phyloP scores from a whole-genome alignment of 371 early-diverging fungal species.

The Chytridiales sp. region DNA sequence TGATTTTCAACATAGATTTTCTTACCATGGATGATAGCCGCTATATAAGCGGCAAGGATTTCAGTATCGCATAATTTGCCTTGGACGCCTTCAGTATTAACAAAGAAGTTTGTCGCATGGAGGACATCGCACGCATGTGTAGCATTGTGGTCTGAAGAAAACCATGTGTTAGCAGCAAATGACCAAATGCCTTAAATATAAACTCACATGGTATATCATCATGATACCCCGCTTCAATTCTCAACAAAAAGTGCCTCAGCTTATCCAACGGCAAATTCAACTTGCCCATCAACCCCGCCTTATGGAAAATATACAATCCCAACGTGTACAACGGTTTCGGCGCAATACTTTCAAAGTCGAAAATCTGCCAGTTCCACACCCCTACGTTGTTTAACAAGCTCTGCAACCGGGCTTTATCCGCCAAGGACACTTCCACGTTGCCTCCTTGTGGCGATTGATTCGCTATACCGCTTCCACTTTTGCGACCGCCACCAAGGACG shows the following conservation, averaged over 20 bases:
- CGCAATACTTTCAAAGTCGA: constrained; percentile 24
- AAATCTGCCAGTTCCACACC: constrained; percentile 24
- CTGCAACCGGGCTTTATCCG: too few relatives aligned
- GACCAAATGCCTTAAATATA: neutral
- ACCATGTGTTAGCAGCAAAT: neutral
- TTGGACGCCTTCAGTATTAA: constrained; percentile 18
- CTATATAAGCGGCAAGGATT: constrained; percentile 38
- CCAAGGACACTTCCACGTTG: too few relatives aligned
- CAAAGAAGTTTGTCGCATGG: constrained; percentile 39
- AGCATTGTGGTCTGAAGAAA: constrained; percentile 44
- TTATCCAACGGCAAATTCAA: constrained; percentile 13
- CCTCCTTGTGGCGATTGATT: too few relatives aligned
- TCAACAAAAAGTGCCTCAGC: constrained; percentile 16
- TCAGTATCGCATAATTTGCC: constrained; percentile 32
- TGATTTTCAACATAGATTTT: neutral
- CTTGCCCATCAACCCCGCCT: constrained; percentile 16
- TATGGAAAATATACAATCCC: constrained; percentile 15
- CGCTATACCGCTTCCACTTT: too few relatives aligned
- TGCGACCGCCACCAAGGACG: too few relatives aligned
- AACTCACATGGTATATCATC: constrained; percentile 29
- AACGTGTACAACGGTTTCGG: constrained; percentile 17
- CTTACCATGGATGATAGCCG: constrained; percentile 42
- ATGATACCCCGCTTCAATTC: constrained; percentile 19
- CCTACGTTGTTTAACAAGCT: constrained; percentile 9
- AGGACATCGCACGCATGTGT: constrained; percentile 52